Evolutionary conservation across 2,329 filamentous ascomycete genomes (phyloP).

Genomic region (Diaporthe aspalathi): DNA sequence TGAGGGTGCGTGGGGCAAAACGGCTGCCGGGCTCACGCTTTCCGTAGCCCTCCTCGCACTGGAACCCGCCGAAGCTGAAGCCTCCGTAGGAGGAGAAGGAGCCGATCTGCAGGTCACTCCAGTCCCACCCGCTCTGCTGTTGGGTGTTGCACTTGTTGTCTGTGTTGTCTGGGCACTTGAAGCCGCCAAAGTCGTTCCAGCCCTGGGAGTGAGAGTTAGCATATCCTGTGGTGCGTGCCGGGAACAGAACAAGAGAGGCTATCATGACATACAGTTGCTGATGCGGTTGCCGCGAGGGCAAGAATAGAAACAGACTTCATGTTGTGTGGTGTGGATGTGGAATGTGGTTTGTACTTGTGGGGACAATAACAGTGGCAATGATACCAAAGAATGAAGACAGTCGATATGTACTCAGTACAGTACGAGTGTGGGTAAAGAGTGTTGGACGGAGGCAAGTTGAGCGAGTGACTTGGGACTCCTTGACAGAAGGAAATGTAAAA

Average conservation of each 20-base stretch:
- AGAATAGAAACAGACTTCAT: constrained; percentile 62
- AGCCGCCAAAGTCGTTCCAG: constrained; percentile 56
- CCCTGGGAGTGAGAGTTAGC: constrained; percentile 41
- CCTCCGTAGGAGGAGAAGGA: constrained; percentile 74
- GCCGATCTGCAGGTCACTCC: constrained; percentile 71
- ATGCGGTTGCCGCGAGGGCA: constrained; percentile 63
- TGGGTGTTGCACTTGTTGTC: constrained; percentile 81
- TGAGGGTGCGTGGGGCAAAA: constrained; percentile 64
- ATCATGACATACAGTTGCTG: constrained; percentile 56
- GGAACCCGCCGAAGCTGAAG: constrained; percentile 80
- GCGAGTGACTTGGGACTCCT: constrained; percentile 66
- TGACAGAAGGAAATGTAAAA: constrained; percentile 47
- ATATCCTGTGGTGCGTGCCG: not conserved
- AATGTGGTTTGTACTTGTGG: constrained; percentile 17
- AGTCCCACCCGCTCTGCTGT: constrained; percentile 79
- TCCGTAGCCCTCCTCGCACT: constrained; percentile 68
- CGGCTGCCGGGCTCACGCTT: constrained; percentile 63
- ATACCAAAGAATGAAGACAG: constrained; percentile 33
- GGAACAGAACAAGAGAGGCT: not conserved
- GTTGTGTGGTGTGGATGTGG: constrained; percentile 56
- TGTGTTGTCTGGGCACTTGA: constrained; percentile 76
- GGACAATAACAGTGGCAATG: constrained; percentile 9
- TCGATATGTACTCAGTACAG: constrained; percentile 37
- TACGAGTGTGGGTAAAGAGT: constrained; percentile 44
- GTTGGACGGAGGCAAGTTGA: constrained; percentile 58